Conservation (phyloP, 768 basidiomycete species). For the Phanerochaete sordida region DNA sequence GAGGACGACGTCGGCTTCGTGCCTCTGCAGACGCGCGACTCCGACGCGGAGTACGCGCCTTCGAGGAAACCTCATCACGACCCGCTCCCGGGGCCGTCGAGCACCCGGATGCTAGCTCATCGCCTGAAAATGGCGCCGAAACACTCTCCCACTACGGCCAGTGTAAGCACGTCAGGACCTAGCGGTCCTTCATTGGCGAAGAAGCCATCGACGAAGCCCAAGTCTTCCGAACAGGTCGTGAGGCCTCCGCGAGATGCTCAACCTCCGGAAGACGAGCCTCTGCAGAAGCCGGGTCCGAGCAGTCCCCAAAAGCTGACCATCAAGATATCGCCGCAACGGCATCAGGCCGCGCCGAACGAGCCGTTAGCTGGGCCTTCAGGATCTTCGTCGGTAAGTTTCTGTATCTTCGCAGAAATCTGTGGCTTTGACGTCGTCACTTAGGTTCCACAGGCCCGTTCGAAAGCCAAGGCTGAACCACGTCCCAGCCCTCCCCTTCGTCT, state of each 20-base stretch:
- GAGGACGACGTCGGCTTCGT: not conserved
- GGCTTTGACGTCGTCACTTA: too few relatives aligned
- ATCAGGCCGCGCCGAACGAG: not conserved
- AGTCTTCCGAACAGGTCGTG: not conserved
- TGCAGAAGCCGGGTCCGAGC: not conserved
- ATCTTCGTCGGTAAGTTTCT: not conserved
- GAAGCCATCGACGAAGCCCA: not conserved
- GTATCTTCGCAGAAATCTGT: too few relatives aligned
- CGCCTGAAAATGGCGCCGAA: too few relatives aligned
- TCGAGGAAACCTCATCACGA: not conserved
- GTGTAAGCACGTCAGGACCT: too few relatives aligned
- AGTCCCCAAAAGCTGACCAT: not conserved
- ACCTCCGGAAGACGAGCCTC: not conserved
- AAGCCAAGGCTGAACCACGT: not conserved
- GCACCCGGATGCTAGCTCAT: not conserved
- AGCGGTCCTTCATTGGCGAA: too few relatives aligned
- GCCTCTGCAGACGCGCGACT: too few relatives aligned
- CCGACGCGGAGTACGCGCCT: not conserved
- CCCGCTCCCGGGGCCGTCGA: not conserved
- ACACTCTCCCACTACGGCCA: too few relatives aligned
- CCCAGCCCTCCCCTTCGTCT: not conserved
- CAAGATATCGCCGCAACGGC: not conserved
- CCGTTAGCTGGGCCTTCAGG: not conserved
- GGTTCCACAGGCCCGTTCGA: not conserved
- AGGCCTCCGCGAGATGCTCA: not conserved